Evolutionary conservation across 202 grass and related monocot species (phyloP), one percentile per base, ranked within the genome.

Genomic region (Saccharum hybrid): DNA sequence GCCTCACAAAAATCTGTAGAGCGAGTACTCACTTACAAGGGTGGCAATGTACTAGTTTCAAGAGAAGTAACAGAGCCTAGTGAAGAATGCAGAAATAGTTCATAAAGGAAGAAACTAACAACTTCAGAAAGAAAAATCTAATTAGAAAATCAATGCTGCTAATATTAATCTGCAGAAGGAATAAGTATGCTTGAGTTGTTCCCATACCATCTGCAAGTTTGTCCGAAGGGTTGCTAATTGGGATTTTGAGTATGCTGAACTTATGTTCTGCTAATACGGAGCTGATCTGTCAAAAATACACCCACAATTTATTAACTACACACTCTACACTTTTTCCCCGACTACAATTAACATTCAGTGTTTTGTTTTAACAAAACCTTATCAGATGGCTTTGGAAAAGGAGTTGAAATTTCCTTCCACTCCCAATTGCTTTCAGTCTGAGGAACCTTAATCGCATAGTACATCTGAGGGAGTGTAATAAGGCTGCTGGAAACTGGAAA

Each of bases 401-500:
- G 96, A 89, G 82, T 90, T 26, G 88, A 61, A 88, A 94, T 68
- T 85, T 90, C 89, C 70, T 88, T 67, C 93, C 96, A 99, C 45
- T 67, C 81, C 91, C 91, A 96, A 19, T 82, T 86, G 60, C 19
- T 82, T 72, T 87, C 87, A 73, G 59, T 73, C 60, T 86, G 89
- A 57, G 28, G 75, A 73, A 48, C 62, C 71, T 79, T 66, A 74
- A 71, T 84, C 7, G 91, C 89, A 39, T 98, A 98, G 46, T 92
- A 91, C 33, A 94, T 84, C 79, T 95, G 87, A 66, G 90, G 95
- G 59, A 86, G 71, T 73, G 87, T 92, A 45, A 98, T 76, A 45
- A 83, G 77, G 86, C 93, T 93, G 87, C 93, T 98, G 40, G 88
- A 94, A 75, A 94, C 96, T 98, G 81, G 8, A 86, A 86, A 89